These are phyloP conservation scores for Solanum megistacrolobum DNA, from an alignment of 257 asterid species.

Conservation along the genomic window DNA sequence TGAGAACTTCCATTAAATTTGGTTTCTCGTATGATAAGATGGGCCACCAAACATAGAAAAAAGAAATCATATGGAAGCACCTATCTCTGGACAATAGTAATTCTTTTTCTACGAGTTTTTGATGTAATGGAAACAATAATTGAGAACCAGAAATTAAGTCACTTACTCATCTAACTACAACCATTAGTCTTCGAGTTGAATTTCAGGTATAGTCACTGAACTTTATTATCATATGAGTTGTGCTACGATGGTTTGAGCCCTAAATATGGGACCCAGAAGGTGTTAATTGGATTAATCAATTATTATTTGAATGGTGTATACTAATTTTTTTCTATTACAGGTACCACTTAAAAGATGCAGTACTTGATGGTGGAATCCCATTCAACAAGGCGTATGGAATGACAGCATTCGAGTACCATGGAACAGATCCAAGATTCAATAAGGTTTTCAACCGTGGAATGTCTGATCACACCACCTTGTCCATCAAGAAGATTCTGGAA, in stretches of 20 bases:
- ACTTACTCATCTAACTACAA: background rate
- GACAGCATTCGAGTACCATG: slow-evolving; percentile 75
- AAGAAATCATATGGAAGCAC: background rate
- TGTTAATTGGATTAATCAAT: background rate
- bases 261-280: no score
- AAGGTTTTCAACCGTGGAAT: slow-evolving; percentile 74
- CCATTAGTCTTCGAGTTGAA: background rate
- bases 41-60: background rate
- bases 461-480: slow-evolving; percentile 62
- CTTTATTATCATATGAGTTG: background rate
- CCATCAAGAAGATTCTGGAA: slow-evolving; percentile 67
- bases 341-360: slow-evolving; percentile 79
- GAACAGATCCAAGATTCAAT: slow-evolving; percentile 69
- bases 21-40: background rate
- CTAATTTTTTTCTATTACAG: no score
- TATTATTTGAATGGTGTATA: no score
- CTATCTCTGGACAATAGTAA: no score
- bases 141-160: background rate
- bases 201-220: background rate
- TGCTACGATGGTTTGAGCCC: background rate
- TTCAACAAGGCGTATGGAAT: slow-evolving; percentile 81
- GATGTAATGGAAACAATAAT: background rate
- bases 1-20: background rate
- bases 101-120: no score
- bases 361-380: slow-evolving; percentile 83